Conservation (phyloP, 177 flowering plant species). For the Vitis hybrid region DNA sequence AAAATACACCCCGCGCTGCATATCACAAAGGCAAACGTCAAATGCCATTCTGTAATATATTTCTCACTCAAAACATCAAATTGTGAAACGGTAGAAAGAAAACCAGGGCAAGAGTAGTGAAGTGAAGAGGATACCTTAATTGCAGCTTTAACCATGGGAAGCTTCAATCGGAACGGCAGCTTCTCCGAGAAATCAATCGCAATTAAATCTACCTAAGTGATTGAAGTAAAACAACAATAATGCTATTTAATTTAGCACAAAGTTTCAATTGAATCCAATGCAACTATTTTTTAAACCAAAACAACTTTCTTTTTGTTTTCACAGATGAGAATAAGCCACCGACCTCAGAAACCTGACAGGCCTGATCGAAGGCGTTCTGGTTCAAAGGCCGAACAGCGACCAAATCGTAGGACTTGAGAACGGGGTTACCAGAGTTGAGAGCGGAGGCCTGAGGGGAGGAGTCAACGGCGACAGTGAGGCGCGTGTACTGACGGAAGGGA, state of each 20-base stretch:
- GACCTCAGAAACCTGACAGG: conserved; percentile 76
- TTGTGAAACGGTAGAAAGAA: background rate
- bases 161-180: conserved; percentile 75
- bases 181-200: conserved; percentile 77
- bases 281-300: no score
- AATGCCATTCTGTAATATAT: background rate
- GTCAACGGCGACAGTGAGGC: conserved; percentile 67
- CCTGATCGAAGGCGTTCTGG: conserved; percentile 67
- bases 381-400: conserved; percentile 75
- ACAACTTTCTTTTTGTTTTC: background rate
- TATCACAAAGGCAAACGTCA: conserved; percentile 5
- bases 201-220: conserved; percentile 73
- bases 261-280: background rate
- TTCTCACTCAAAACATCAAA: background rate
- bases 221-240: background rate
- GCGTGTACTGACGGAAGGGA: conserved; percentile 93
- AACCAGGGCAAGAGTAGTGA: background rate
- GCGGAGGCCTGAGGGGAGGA: conserved; percentile 42
- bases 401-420: conserved; percentile 74
- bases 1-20: conserved; percentile 88
- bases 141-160: conserved; percentile 74
- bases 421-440: conserved; percentile 67
- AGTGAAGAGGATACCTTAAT: conserved; percentile 46
- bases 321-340: conserved; percentile 2
- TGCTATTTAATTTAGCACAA: background rate